Evolutionary conservation across 768 basidiomycete genomes (phyloP).

Genomic region (Mycena epipterygia): DNA sequence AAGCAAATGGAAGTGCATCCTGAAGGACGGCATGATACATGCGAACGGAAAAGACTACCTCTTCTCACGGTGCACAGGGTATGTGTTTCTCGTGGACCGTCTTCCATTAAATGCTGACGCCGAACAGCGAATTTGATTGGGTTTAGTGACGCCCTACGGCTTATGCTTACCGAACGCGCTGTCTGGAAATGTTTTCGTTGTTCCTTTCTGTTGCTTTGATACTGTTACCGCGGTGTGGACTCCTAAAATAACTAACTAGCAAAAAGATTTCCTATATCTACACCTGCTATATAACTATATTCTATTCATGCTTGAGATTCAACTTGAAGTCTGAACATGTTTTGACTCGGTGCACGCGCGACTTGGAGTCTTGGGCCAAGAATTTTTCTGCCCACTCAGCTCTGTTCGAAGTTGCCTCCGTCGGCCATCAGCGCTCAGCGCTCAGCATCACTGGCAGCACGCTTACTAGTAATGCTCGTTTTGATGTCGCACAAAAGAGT

Average conservation of each 20-base stretch:
- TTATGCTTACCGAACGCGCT: neutral
- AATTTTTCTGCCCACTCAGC: too few species aligned
- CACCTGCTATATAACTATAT: neutral
- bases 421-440: too few species aligned
- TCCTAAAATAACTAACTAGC: conserved; percentile 12
- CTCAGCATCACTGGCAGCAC: too few species aligned
- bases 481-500: too few species aligned
- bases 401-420: too few species aligned
- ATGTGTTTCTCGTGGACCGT: conserved; percentile 42
- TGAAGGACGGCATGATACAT: conserved; percentile 98
- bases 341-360: too few species aligned
- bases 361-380: too few species aligned
- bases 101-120: neutral
- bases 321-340: neutral
- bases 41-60: conserved; percentile 98
- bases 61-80: conserved; percentile 98
- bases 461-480: too few species aligned
- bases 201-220: neutral
- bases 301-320: neutral
- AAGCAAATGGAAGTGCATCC: conserved; percentile 99
- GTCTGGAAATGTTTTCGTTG: neutral
- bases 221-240: neutral
- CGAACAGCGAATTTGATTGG: conserved; percentile 35
- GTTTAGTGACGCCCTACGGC: conserved; percentile 6
- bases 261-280: conserved; percentile 1